A percentile compares a stretch with the other conserved stretches of the same genome.
Conservation (phyloP, 352 stramenopile species). For the Phytophthora macrochlamydospora region DNA sequence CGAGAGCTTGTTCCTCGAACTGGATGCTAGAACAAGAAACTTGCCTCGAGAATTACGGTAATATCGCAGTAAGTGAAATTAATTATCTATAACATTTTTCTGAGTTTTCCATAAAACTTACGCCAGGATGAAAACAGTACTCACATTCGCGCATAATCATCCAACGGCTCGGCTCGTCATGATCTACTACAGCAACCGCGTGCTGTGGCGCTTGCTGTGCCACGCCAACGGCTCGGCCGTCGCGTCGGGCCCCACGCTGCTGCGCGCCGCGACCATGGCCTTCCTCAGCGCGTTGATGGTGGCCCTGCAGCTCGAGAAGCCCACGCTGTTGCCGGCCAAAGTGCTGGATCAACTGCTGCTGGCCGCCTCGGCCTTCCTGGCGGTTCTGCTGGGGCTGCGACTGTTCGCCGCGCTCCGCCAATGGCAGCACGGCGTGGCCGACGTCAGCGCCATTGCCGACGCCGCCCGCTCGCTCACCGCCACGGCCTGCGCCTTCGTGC, state of each 20-base stretch:
- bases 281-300: slow-evolving; percentile 28
- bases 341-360: slow-evolving; percentile 43
- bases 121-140: too few relatives aligned
- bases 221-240: slow-evolving; percentile 42
- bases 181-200: slow-evolving; percentile 59
- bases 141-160: too few relatives aligned
- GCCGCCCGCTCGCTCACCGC: slow-evolving; percentile 43
- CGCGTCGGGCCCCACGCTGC: slow-evolving; percentile 27
- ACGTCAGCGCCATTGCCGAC: slow-evolving; percentile 48
- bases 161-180: slow-evolving; percentile 11
- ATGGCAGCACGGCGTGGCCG: slow-evolving; percentile 51
- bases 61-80: too few relatives aligned
- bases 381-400: slow-evolving; percentile 47
- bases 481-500: slow-evolving; percentile 49
- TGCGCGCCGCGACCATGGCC: slow-evolving; percentile 27
- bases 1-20: too few relatives aligned
- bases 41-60: too few relatives aligned
- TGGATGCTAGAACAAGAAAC: too few relatives aligned
- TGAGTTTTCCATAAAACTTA: too few relatives aligned
- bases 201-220: slow-evolving; percentile 42
- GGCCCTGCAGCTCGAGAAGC: slow-evolving; percentile 25
- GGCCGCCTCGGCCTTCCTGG: slow-evolving; percentile 39
- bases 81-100: too few relatives aligned
- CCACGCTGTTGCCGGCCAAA: slow-evolving; percentile 24
- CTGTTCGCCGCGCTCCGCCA: slow-evolving; percentile 46